Evolutionary conservation across 345 rosid species (phyloP).

Genomic region (Linum usitatissimum): DNA sequence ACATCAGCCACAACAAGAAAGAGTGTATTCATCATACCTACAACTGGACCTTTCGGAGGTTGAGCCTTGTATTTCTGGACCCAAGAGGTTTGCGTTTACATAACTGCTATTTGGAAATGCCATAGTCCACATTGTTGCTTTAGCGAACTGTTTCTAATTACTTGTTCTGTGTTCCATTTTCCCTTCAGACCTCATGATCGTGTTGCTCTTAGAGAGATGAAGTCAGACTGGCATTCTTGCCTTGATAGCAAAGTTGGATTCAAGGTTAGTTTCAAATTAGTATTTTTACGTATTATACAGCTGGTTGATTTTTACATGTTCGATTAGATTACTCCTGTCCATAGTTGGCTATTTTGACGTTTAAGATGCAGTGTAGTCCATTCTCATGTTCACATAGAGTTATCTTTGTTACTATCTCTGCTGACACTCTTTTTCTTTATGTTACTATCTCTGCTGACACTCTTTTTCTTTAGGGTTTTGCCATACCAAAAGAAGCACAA

Average conservation of each 20-base stretch:
- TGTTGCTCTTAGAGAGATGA: slow-evolving; percentile 85
- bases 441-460: neutral
- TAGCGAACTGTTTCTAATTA: neutral
- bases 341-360: neutral
- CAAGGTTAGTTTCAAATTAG: slow-evolving; percentile 43
- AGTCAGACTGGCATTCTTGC: slow-evolving; percentile 98
- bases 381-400: neutral
- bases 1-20: slow-evolving; percentile 73
- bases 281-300: neutral
- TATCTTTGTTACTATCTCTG: neutral
- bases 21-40: slow-evolving; percentile 72
- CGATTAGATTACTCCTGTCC: neutral
- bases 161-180: slow-evolving; percentile 3
- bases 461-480: slow-evolving; percentile 52
- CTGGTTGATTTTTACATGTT: neutral
- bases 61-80: slow-evolving; percentile 96
- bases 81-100: slow-evolving; percentile 54
- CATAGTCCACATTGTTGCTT: neutral
- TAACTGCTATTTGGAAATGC: neutral
- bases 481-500: slow-evolving; percentile 79
- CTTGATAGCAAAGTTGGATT: slow-evolving; percentile 83
- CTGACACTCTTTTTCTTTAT: slow-evolving; percentile 12
- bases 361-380: neutral
- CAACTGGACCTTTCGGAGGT: slow-evolving; percentile 67
- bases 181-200: slow-evolving; percentile 88